Percentiles rank a stretch among this genome's conserved stretches.
Conservation (phyloP, 1,284 basidiomycete species). For the Volvariella volvacea region DNA sequence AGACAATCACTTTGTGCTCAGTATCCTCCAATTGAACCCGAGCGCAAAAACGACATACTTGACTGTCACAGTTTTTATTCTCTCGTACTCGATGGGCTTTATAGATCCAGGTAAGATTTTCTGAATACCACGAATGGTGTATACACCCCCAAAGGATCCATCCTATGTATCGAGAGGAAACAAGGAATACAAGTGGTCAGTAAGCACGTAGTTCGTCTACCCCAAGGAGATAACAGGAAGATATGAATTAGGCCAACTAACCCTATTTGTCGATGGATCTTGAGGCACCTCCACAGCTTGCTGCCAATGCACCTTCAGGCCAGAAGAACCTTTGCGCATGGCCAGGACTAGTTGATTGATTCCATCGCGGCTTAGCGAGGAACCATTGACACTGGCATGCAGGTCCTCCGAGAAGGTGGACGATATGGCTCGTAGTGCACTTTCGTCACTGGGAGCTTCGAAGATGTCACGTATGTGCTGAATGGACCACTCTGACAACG, state of each 20-base stretch:
- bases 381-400: constrained; percentile 39
- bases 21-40: not conserved
- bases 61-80: constrained; percentile 47
- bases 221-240: not conserved
- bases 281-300: constrained; percentile 37
- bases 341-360: constrained; percentile 38
- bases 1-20: not conserved
- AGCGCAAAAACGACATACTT: constrained; percentile 30
- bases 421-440: constrained; percentile 36
- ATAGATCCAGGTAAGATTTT: constrained; percentile 29
- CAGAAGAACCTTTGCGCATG: constrained; percentile 35
- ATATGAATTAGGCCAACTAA: constrained; percentile 18
- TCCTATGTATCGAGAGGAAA: constrained; percentile 21
- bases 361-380: constrained; percentile 29
- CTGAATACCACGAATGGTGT: constrained; percentile 44
- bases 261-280: constrained; percentile 33
- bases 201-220: no score
- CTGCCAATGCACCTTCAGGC: constrained; percentile 43
- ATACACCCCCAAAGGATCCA: constrained; percentile 45
- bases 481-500: constrained; percentile 46
- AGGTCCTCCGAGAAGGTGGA: constrained; percentile 39
- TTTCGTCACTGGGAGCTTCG: constrained; percentile 39
- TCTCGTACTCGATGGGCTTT: constrained; percentile 31
- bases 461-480: constrained; percentile 45
- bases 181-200: not conserved